phyloP scores from a whole-genome alignment of 495 filamentous ascomycete genomes.

The Beverwykella pulmonaria region DNA sequence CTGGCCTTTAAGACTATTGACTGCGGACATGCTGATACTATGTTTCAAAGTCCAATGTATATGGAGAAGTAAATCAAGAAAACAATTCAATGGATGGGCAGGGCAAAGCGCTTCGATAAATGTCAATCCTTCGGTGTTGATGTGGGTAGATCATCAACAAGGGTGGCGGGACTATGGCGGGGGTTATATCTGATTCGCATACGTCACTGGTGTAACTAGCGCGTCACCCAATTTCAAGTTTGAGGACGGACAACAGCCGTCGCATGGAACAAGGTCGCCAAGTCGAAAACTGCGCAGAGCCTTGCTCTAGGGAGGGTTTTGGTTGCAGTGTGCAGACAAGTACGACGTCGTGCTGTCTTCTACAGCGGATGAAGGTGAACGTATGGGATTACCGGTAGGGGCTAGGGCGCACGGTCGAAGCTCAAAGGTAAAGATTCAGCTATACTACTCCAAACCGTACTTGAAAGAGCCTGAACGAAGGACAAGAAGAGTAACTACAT shows the following conservation, averaged over 20 bases:
- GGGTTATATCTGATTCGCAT: constrained; percentile 1
- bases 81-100: too few relatives aligned
- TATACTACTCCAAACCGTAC: background rate
- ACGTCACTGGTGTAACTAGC: constrained; percentile 15
- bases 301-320: background rate
- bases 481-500: background rate
- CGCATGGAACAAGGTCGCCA: background rate
- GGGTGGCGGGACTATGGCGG: background rate
- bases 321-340: background rate
- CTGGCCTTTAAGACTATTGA: constrained; percentile 35
- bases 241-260: background rate
- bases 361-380: background rate
- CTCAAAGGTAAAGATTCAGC: background rate
- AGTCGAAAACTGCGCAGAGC: background rate
- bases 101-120: background rate
- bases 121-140: background rate
- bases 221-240: background rate
- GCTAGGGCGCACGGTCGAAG: background rate
- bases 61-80: too few relatives aligned
- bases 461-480: background rate
- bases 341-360: background rate
- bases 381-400: background rate
- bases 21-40: constrained; percentile 26
- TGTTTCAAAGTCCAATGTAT: background rate
- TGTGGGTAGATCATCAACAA: constrained; percentile 12